phyloP scores from a whole-genome alignment of 768 basidiomycete species.

The Lactarius psammicola region DNA sequence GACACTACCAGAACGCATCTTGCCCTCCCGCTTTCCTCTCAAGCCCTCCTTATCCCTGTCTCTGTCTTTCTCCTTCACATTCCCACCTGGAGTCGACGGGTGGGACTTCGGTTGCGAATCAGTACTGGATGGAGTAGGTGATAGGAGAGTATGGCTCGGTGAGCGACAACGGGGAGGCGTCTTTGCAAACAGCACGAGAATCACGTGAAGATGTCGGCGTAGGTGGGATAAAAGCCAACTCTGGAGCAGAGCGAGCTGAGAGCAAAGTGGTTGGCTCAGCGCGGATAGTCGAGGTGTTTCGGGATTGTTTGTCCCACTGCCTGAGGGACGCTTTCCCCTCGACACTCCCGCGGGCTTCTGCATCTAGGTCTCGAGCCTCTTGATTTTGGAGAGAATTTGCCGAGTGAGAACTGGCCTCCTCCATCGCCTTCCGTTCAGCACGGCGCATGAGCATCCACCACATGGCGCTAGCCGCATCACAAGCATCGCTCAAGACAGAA shows the following conservation, averaged over 20 bases:
- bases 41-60: conserved; percentile 43
- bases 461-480: conserved; percentile 83
- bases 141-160: conserved; percentile 41
- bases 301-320: conserved; percentile 14
- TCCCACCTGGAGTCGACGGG: conserved; percentile 71
- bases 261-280: conserved; percentile 31
- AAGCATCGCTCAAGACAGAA: conserved; percentile 87
- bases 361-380: conserved; percentile 14
- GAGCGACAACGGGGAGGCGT: conserved; percentile 53
- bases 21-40: conserved; percentile 54
- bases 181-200: conserved; percentile 41
- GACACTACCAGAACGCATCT: conserved; percentile 82
- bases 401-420: conserved; percentile 34
- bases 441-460: conserved; percentile 97
- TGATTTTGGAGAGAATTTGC: conserved; percentile 17
- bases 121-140: conserved; percentile 56
- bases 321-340: conserved; percentile 21
- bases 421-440: conserved; percentile 58
- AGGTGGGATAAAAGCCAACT: conserved; percentile 72
- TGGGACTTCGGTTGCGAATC: conserved; percentile 54
- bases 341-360: conserved; percentile 30
- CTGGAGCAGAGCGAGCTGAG: conserved; percentile 48
- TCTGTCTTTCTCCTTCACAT: conserved; percentile 56
- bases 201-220: conserved; percentile 59
- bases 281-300: conserved; percentile 21